These are phyloP conservation scores for Aspergillus clavatus DNA, from an alignment of 2,329 filamentous ascomycete species.

Conservation along the genomic window DNA sequence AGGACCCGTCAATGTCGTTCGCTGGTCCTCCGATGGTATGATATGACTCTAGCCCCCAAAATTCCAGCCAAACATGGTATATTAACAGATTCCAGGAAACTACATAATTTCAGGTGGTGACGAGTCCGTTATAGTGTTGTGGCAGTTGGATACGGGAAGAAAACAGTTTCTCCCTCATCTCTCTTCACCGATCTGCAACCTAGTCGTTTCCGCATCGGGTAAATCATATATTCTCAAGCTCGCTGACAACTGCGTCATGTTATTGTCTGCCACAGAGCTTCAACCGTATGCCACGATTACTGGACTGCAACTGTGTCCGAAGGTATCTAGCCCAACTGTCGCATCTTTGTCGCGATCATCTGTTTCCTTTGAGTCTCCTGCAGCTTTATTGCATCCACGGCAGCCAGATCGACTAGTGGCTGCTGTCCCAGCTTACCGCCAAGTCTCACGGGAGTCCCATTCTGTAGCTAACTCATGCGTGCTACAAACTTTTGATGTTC, in stretches of 20 bases:
- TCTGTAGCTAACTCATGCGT: conserved; percentile 50
- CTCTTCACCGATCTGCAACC: conserved; percentile 74
- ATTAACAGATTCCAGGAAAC: conserved; percentile 58
- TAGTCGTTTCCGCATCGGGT: conserved; percentile 74
- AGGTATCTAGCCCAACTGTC: conserved; percentile 49
- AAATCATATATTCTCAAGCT: conserved; percentile 79
- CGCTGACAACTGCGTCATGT: conserved; percentile 86
- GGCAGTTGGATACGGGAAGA: conserved; percentile 85
- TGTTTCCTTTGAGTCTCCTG: conserved; percentile 33
- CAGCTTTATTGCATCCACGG: conserved; percentile 59
- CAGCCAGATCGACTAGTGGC: conserved; percentile 62
- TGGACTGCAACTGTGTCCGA: conserved; percentile 62
- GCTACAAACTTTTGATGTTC: conserved; percentile 84
- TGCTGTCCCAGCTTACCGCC: conserved; percentile 56
- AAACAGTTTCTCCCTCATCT: conserved; percentile 86
- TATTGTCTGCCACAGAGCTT: conserved; percentile 85
- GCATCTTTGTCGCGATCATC: conserved; percentile 22
- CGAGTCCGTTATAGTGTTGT: conserved; percentile 83
- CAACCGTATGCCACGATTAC: conserved; percentile 78
- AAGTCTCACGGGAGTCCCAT: conserved; percentile 30
- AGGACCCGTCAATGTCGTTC: conserved; percentile 73
- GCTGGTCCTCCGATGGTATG: conserved; percentile 86
- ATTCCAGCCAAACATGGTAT: background rate
- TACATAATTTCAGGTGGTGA: conserved; percentile 91
- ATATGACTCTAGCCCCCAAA: background rate